Conservation (phyloP, 169 alveolate genomes). For the Eimeria zaria region DNA sequence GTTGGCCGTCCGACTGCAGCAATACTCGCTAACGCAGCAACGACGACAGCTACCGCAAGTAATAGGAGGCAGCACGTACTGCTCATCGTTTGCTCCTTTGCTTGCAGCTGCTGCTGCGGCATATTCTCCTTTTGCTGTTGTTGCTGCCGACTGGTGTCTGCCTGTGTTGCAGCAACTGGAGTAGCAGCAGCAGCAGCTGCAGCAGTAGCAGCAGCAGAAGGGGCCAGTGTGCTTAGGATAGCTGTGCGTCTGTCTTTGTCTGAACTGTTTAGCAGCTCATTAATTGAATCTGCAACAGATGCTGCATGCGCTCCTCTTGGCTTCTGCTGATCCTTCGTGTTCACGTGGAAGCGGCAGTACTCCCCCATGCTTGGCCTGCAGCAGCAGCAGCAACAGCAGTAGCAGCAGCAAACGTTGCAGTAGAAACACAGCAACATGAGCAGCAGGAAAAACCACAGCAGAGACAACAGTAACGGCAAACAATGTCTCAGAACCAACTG, state of each 20-base stretch:
- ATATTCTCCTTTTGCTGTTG: slow-evolving; percentile 14
- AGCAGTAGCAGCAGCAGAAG: slow-evolving; percentile 10
- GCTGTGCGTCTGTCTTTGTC: slow-evolving; percentile 14
- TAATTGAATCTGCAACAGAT: not conserved
- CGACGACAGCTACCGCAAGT: not conserved
- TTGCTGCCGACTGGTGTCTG: not conserved
- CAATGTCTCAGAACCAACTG: no score
- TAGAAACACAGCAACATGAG: not conserved
- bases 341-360: slow-evolving; percentile 73
- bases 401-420: no score
- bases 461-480: not conserved
- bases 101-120: not conserved
- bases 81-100: slow-evolving; percentile 58
- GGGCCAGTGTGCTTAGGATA: not conserved
- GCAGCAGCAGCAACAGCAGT: slow-evolving; percentile 16
- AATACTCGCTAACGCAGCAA: not conserved
- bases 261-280: slow-evolving; percentile 25
- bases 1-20: not conserved
- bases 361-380: slow-evolving; percentile 78
- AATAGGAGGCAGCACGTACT: slow-evolving; percentile 7
- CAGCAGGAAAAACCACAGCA: slow-evolving; percentile 1
- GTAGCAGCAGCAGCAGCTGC: slow-evolving; percentile 20
- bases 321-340: not conserved
- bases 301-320: slow-evolving; percentile 8
- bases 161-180: not conserved